Percentiles rank a stretch among this genome's conserved stretches.
Conservation (phyloP, 129 eudicot genomes). For the Flaveria sonorensis region DNA sequence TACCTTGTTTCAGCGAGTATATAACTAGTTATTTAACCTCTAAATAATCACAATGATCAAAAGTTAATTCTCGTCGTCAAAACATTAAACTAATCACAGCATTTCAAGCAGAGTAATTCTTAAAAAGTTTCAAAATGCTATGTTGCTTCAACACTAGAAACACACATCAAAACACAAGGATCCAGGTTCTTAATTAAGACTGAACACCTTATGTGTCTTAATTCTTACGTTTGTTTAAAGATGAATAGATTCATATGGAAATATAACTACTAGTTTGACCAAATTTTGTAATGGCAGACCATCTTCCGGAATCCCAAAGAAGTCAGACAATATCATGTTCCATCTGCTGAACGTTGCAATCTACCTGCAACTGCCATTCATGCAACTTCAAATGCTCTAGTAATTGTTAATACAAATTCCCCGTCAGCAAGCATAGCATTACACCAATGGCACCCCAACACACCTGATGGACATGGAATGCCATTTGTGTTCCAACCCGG, state of each 20-base stretch:
- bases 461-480: slow-evolving; percentile 82
- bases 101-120: neutral
- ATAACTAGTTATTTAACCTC: neutral
- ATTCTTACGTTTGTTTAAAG: neutral
- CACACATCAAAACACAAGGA: neutral
- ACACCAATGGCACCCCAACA: slow-evolving; percentile 97
- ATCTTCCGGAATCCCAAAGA: slow-evolving; percentile 87
- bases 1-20: neutral
- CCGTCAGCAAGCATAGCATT: slow-evolving; percentile 83
- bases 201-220: neutral
- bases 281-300: slow-evolving; percentile 46
- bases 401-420: slow-evolving; percentile 69
- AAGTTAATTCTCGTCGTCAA: neutral
- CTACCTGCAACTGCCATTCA: slow-evolving; percentile 86
- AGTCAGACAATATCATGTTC: slow-evolving; percentile 63
- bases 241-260: neutral
- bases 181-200: neutral
- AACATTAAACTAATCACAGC: neutral
- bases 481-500: slow-evolving; percentile 92
- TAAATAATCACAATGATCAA: neutral
- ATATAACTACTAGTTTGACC: neutral
- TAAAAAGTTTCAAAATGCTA: neutral
- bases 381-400: slow-evolving; percentile 79
- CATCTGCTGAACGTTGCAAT: slow-evolving; percentile 82
- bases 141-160: neutral